Evolutionary conservation across 176 grass and related monocot species (phyloP).

Genomic region (Phoenix roebelenii): DNA sequence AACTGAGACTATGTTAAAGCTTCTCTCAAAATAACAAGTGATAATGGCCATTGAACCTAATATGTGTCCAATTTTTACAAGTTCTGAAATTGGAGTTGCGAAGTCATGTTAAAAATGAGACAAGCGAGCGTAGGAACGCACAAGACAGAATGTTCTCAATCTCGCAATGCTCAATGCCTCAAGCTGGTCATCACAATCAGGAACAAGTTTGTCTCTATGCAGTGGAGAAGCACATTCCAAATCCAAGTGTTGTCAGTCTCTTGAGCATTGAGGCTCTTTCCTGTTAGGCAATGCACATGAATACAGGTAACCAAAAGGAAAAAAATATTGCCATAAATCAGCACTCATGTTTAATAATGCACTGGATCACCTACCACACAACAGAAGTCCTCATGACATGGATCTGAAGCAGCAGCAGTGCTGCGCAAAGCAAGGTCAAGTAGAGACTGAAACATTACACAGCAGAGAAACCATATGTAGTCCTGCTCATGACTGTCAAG

Average conservation of each 20-base stretch:
- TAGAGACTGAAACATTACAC: slow-evolving; percentile 51
- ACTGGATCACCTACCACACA: slow-evolving; percentile 56
- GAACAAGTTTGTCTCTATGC: slow-evolving; percentile 34
- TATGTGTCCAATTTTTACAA: not conserved
- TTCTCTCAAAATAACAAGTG: slow-evolving; percentile 91
- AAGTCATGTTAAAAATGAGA: not conserved
- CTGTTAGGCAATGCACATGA: slow-evolving; percentile 35
- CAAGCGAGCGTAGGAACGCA: slow-evolving; percentile 8
- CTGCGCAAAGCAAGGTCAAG: slow-evolving; percentile 87
- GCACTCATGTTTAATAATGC: slow-evolving; percentile 9
- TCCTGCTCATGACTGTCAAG: slow-evolving; percentile 1
- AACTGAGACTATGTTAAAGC: slow-evolving; percentile 93
- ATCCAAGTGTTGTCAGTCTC: slow-evolving; percentile 62
- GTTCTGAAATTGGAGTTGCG: no score
- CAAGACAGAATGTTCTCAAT: slow-evolving; percentile 67
- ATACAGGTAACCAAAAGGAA: slow-evolving; percentile 13
- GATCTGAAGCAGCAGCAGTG: slow-evolving; percentile 84
- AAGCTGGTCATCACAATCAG: slow-evolving; percentile 35
- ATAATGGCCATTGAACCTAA: slow-evolving; percentile 93
- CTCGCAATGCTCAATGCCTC: slow-evolving; percentile 63
- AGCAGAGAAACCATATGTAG: slow-evolving; percentile 26
- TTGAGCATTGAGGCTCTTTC: slow-evolving; percentile 83
- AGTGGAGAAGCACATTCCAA: slow-evolving; percentile 39
- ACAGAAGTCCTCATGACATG: slow-evolving; percentile 89
- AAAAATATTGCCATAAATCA: not conserved